Conservation (phyloP, 2,329 filamentous ascomycete species). For the Davidsoniella virescens region DNA sequence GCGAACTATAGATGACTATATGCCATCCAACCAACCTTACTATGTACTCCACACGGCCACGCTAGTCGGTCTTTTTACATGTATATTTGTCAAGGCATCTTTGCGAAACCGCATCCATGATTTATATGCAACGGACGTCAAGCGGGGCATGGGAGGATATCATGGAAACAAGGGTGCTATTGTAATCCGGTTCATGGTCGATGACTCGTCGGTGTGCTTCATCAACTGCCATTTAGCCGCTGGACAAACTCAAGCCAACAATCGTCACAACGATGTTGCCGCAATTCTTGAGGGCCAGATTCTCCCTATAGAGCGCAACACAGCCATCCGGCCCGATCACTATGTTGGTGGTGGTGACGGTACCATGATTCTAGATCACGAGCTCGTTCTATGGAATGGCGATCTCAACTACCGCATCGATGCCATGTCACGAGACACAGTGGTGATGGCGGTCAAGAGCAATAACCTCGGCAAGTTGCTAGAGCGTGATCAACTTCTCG, state of each 20-base stretch:
- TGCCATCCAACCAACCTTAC: slow-evolving; percentile 63
- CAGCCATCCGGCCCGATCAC: slow-evolving; percentile 52
- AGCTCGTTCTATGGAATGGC: slow-evolving; percentile 91
- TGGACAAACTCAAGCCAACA: slow-evolving; percentile 75
- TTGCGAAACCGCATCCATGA: slow-evolving; percentile 62
- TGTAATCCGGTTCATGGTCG: slow-evolving; percentile 77
- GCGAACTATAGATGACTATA: slow-evolving; percentile 65
- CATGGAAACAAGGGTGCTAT: slow-evolving; percentile 96
- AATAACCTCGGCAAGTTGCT: slow-evolving; percentile 74
- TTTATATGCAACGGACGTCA: slow-evolving; percentile 67
- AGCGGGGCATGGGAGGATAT: slow-evolving; percentile 86
- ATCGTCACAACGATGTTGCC: slow-evolving; percentile 83
- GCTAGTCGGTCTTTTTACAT: slow-evolving; percentile 88
- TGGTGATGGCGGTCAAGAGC: slow-evolving; percentile 68
- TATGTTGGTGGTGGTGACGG: slow-evolving; percentile 90
- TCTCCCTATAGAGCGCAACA: slow-evolving; percentile 56
- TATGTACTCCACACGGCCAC: slow-evolving; percentile 72
- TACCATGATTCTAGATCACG: slow-evolving; percentile 86
- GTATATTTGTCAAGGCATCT: slow-evolving; percentile 77
- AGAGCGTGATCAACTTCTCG: slow-evolving; percentile 82
- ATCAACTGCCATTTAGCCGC: slow-evolving; percentile 95
- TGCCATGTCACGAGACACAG: slow-evolving; percentile 84
- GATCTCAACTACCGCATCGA: slow-evolving; percentile 98
- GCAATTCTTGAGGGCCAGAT: slow-evolving; percentile 69
- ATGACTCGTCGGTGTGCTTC: slow-evolving; percentile 89